Percentiles rank a stretch among this genome's conserved stretches.
Conservation (phyloP, 2,329 filamentous ascomycete species). For the Diaporthe vaccinii region DNA sequence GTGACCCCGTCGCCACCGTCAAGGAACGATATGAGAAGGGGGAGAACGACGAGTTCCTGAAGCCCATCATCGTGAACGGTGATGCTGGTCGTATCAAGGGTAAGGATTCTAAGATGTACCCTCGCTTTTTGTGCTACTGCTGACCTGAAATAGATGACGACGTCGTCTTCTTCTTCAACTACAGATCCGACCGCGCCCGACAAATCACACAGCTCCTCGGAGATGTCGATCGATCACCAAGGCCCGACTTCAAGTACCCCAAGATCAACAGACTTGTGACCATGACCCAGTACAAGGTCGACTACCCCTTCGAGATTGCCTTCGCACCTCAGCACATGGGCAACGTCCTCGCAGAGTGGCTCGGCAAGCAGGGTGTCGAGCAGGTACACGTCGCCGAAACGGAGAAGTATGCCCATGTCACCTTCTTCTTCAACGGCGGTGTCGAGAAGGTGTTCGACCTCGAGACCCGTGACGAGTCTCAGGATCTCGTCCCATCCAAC, state of each 20-base stretch:
- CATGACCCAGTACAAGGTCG: slow-evolving; percentile 98
- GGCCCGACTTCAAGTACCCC: slow-evolving; percentile 92
- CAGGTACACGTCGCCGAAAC: slow-evolving; percentile 99
- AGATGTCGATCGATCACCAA: slow-evolving; percentile 90
- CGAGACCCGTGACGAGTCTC: slow-evolving; percentile 87
- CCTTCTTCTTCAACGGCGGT: slow-evolving; percentile 99
- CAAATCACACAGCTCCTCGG: slow-evolving; percentile 96
- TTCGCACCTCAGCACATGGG: slow-evolving; percentile 97
- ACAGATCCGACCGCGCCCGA: slow-evolving; percentile 96
- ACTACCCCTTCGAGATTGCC: slow-evolving; percentile 92
- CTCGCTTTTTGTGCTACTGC: background rate
- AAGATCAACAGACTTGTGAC: slow-evolving; percentile 87
- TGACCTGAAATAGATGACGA: slow-evolving; percentile 76
- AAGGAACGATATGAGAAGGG: slow-evolving; percentile 88
- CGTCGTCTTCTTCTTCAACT: slow-evolving; percentile 99
- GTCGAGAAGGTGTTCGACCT: slow-evolving; percentile 96
- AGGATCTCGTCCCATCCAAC: slow-evolving; percentile 87
- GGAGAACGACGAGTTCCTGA: slow-evolving; percentile 97
- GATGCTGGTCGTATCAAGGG: slow-evolving; percentile 88
- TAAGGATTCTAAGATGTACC: slow-evolving; percentile 53
- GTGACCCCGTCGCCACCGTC: slow-evolving; percentile 88
- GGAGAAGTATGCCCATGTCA: slow-evolving; percentile 99
- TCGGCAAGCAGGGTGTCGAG: slow-evolving; percentile 88
- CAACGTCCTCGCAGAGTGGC: slow-evolving; percentile 98
- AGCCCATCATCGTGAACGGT: slow-evolving; percentile 95